Percentiles rank a stretch among this genome's conserved stretches.
These are phyloP conservation scores for Solanum verrucosum DNA, from an alignment of 257 asterid genomes.

Conservation along the genomic window DNA sequence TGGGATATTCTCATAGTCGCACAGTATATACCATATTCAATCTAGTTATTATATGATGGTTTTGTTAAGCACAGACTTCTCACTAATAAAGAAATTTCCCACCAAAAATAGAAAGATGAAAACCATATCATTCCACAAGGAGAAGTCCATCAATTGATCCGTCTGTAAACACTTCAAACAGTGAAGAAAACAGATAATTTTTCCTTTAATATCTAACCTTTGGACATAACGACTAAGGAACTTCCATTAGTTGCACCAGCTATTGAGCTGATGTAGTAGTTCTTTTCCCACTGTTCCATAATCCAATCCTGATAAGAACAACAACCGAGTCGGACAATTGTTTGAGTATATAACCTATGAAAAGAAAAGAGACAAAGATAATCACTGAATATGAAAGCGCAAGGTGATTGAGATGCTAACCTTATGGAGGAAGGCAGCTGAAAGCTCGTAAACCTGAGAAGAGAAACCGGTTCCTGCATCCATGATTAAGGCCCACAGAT, in stretches of 20 bases:
- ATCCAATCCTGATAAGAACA: slow-evolving; percentile 73
- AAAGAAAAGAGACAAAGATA: not conserved
- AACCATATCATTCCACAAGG: not conserved
- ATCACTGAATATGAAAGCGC: not conserved
- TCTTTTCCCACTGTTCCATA: slow-evolving; percentile 99
- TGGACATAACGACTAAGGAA: slow-evolving; percentile 89
- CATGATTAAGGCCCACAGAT: slow-evolving; percentile 98
- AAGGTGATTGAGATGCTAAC: slow-evolving; percentile 20
- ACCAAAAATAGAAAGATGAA: not conserved
- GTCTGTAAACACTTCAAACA: not conserved
- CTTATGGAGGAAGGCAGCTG: slow-evolving; percentile 86
- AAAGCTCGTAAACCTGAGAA: slow-evolving; percentile 89
- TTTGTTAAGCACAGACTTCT: not conserved
- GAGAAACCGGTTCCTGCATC: slow-evolving; percentile 92
- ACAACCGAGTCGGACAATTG: not conserved
- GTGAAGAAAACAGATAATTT: not conserved
- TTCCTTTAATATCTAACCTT: slow-evolving; percentile 43
- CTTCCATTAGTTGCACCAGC: slow-evolving; percentile 94
- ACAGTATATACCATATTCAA: not conserved
- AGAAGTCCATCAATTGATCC: not conserved
- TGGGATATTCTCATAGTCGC: not conserved
- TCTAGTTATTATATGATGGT: not conserved
- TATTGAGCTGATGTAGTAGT: slow-evolving; percentile 87
- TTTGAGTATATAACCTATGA: not conserved
- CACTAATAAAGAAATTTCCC: not conserved